Evolutionary conservation across 2,329 filamentous ascomycete genomes (phyloP), one percentile per base, ranked within the genome.

Genomic region (Chaetomium sp.): DNA sequence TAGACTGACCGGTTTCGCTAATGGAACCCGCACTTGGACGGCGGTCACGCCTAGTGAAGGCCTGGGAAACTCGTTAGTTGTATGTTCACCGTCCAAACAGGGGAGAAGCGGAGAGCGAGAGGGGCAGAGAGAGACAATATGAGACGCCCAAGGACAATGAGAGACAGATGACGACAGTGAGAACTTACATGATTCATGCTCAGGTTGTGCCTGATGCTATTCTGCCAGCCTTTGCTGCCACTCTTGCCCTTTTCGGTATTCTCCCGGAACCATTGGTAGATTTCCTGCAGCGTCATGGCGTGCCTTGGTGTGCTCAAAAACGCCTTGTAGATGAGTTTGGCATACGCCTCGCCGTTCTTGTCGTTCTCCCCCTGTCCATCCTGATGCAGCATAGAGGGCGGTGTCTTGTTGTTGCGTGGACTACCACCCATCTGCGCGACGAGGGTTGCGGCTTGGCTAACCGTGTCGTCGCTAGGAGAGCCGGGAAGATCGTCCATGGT

Each of bases 181-280:
- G 32, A 19, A 55, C 61, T 40, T 82, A 96, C 92, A 58, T 80
- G 79, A 65, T 97, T 97, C 91, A 97, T 96, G 48, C 90, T 96
- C 6, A 97, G 76, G 64, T 97, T 97, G 70, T 97, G 92, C 2
- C 92, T 83, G 61, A 97, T 95, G 68, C 89, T 95, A 71, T 96
- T 97, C 72, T 92, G 88, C 92, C 92, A 97, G 8, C 91, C 92
- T 64, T 85, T 87, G 10, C 71, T 74, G 6, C 76, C 78, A 46
- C 79, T 78, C 52, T 77, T 82, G 4, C 82, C 83, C 70, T 94
- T 96, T 62, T 82, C 80, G 2, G 91, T 96, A 66, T 96, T 86
- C 34, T 85, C 79, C 43, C 81, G 77, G 66, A 97, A 95, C 91
- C 92, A 97, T 55, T 86, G 79, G 71, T 97, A 97, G 55, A 97